Percentiles rank a stretch among this genome's conserved stretches.
Conservation (phyloP, 192 early-diverging fungal species). For the Backusella psychrophila region DNA sequence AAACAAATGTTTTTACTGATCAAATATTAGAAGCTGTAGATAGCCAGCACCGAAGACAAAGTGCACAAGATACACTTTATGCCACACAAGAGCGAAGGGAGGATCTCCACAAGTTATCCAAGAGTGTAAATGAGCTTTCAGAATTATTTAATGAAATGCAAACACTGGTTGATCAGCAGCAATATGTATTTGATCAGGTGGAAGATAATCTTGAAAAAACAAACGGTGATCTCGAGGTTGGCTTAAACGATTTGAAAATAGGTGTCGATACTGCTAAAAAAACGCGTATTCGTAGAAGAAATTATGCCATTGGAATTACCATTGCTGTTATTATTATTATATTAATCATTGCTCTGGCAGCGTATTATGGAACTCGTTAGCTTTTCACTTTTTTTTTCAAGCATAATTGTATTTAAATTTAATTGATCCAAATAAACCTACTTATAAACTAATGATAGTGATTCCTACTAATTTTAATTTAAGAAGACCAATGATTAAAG, state of each 20-base stretch:
- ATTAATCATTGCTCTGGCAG: conserved; percentile 38
- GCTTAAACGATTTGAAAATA: conserved; percentile 50
- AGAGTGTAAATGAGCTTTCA: conserved; percentile 52
- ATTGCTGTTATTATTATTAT: conserved; percentile 39
- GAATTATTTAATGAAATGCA: conserved; percentile 67
- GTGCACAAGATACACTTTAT: conserved; percentile 41
- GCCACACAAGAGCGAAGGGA: conserved; percentile 62
- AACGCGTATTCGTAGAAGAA: conserved; percentile 52
- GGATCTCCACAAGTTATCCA: conserved; percentile 54
- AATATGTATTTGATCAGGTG: conserved; percentile 20
- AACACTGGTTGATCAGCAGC: conserved; percentile 45
- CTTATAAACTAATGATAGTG: neutral
- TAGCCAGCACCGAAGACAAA: conserved; percentile 35
- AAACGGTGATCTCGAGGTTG: conserved; percentile 58
- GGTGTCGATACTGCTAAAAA: conserved; percentile 45
- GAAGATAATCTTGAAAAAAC: conserved; percentile 39
- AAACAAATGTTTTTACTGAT: conserved; percentile 55
- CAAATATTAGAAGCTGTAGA: conserved; percentile 53
- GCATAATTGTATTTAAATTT: neutral
- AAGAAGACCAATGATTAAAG: neutral
- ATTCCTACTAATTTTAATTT: neutral
- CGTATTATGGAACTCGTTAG: neutral
- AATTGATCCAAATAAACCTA: neutral
- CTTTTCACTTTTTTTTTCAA: neutral
- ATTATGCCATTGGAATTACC: conserved; percentile 45